Evolutionary conservation across 345 rosid species (phyloP), one percentile per base, ranked within the genome.

Genomic region (Kernera saxatilis): DNA sequence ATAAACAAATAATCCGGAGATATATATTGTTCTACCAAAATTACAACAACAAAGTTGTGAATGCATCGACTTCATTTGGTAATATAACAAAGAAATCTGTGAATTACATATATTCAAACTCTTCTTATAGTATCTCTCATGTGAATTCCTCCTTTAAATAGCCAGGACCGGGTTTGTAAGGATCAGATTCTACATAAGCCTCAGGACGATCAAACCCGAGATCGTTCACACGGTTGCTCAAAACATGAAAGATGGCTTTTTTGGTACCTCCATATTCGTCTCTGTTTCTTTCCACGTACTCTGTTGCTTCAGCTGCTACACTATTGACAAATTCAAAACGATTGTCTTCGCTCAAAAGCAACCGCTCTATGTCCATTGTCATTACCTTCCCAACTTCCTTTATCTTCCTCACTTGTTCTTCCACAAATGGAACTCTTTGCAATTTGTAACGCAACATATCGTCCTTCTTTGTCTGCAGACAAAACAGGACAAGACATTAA

Each of bases 141-240:
- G 89, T 83, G 71, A 71, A 82, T 52, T 85, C 82, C 75, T 90
- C 88, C 78, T 74, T 79, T 68, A 90, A 39, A 73, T 46, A 88
- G 36, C 79, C 82, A 65, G 98, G 95, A 21, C 93, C 96, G 0
- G 95, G 98, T 74, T 78, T 85, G 80, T 66, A 90, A 71, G 90
- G 90, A 51, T 90, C 98, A 3, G 87, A 13, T 61, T 85, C 94
- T 8, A 58, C 72, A 53, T 93, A 93, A 11, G 86, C 97, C 4
- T 86, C 97, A 0, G 92, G 86, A 2, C 97, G 88, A 64, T 83
- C 71, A 68, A 84, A 78, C 22, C 97, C 98, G 23, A 85, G 65
- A 75, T 93, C 96, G n/a, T 88, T 88, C 53, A 91, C 75, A 6
- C 94, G 88, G 77, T 91, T 87, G 53, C 97, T 91, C 8, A 93